These are phyloP conservation scores for Saccharomycopsis hybrid DNA, from an alignment of 1,139 yeast species.

Conservation along the genomic window DNA sequence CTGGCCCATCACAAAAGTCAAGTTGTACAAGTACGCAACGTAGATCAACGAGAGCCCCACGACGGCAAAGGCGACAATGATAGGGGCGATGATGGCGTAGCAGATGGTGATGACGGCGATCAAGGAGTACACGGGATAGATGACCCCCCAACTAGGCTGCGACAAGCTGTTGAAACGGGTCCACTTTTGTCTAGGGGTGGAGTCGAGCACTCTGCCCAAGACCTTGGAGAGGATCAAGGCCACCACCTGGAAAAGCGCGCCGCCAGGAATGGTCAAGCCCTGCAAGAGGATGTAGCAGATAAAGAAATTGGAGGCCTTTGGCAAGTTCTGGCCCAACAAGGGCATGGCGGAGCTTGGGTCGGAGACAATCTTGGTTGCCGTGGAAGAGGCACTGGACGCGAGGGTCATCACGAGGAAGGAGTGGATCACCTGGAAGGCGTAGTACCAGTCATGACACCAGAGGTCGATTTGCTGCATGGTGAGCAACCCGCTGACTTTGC, in stretches of 20 bases:
- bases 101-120: slow-evolving; percentile 75
- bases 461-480: slow-evolving; percentile 59
- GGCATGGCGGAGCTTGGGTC: slow-evolving; percentile 64
- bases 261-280: slow-evolving; percentile 78
- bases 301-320: slow-evolving; percentile 84
- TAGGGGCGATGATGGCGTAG: slow-evolving; percentile 78
- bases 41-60: slow-evolving; percentile 66
- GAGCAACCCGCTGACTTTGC: slow-evolving; percentile 58
- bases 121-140: slow-evolving; percentile 78
- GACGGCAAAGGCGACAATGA: slow-evolving; percentile 62
- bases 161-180: slow-evolving; percentile 58
- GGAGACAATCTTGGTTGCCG: slow-evolving; percentile 59
- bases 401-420: slow-evolving; percentile 64
- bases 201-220: slow-evolving; percentile 63
- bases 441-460: slow-evolving; percentile 71
- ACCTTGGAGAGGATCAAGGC: slow-evolving; percentile 64
- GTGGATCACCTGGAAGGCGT: slow-evolving; percentile 65
- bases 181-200: slow-evolving; percentile 85
- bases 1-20: slow-evolving; percentile 62
- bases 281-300: slow-evolving; percentile 68
- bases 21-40: slow-evolving; percentile 73
- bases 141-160: slow-evolving; percentile 76
- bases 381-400: slow-evolving; percentile 68
- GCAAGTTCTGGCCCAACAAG: slow-evolving; percentile 67
- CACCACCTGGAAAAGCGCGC: slow-evolving; percentile 71